Evolutionary conservation across 1,284 basidiomycete species (phyloP), one percentile per base, ranked within the genome.

Genomic region (Ceratobasidium papillatum): DNA sequence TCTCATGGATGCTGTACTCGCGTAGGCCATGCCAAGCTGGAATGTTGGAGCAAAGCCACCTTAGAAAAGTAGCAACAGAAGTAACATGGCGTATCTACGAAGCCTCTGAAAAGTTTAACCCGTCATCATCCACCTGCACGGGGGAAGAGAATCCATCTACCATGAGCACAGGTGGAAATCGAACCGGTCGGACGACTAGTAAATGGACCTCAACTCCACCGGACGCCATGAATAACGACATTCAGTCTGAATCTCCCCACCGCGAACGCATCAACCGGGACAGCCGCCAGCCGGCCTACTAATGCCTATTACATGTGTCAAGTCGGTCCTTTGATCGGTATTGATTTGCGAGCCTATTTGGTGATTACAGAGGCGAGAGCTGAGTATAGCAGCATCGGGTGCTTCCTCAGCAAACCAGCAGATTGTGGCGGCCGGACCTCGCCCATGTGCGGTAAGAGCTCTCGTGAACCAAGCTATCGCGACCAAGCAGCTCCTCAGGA

Each of bases 1-100:
- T 65, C 63, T 65, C 63, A 30, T 65, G 7, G 45, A 52, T 65
- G 43, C 47, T 41, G 11, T 51, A 65, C 63, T 22, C 63, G 63
- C 30, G 14, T 65, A 43, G 34, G 27, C 12, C 30, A 17, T 47
- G 19, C 27, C 34, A n/a, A 19, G 22, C 32, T 36, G 47, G 63
- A 65, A 52, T 11, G 51, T 52, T 65, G 27, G 43, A 51, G 63
- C 63, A 3, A 19, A 14, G 34, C 45, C 25, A 30, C 4, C 19
- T 32, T 41, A 34, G 27, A 51, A 30, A 49, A 49, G 34, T 34
- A 14, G 25, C 5, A 51, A 65, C 17, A 49, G 22, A 14, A 30
- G 36, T 22, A 2, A 30, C 27, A 41, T 14, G 4, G n/a, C 59
- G 32, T 25, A 12, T 22, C 4, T 11, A 64, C 25, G 34, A 64